A percentile compares a stretch with the other conserved stretches of the same genome.
Conservation (phyloP, 129 eudicot species). For the Calendula officinalis region DNA sequence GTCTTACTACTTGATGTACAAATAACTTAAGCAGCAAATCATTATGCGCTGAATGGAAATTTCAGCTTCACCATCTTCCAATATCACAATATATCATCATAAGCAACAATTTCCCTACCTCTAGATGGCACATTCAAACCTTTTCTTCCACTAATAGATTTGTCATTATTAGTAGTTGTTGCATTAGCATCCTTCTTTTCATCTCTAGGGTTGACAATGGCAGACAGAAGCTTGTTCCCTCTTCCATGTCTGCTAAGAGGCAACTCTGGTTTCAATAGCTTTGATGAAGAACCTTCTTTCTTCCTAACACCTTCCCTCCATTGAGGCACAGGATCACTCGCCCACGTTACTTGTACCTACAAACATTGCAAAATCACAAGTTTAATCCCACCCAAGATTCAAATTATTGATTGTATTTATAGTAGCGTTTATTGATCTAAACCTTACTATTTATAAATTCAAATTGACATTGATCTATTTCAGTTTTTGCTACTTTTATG, state of each 20-base stretch:
- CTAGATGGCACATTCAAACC: slow-evolving; percentile 38
- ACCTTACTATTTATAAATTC: background rate
- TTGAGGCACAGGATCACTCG: slow-evolving; percentile 66
- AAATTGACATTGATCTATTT: background rate
- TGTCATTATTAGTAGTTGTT: slow-evolving; percentile 6
- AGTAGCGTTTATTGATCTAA: background rate
- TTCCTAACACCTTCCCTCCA: slow-evolving; percentile 58
- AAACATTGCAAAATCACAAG: background rate
- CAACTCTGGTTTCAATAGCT: slow-evolving; percentile 65
- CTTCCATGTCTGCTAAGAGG: slow-evolving; percentile 91
- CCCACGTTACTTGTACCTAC: slow-evolving; percentile 84
- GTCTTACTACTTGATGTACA: slow-evolving; percentile 16
- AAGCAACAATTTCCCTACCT: slow-evolving; percentile 90
- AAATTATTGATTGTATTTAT: background rate
- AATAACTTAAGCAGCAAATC: slow-evolving; percentile 15
- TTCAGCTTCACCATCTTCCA: background rate
- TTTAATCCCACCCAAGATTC: slow-evolving; percentile 1
- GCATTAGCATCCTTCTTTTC: slow-evolving; percentile 17
- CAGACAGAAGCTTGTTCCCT: slow-evolving; percentile 68
- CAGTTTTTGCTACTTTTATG: too few species aligned
- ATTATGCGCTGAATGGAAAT: background rate
- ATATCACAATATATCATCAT: slow-evolving; percentile 81
- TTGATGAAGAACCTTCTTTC: slow-evolving; percentile 54
- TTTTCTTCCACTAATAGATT: slow-evolving; percentile 14
- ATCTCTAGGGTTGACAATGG: slow-evolving; percentile 66